Evolutionary conservation across 345 rosid genomes (phyloP), one percentile per base, ranked within the genome.

Genomic region (Syzygium aromaticum): DNA sequence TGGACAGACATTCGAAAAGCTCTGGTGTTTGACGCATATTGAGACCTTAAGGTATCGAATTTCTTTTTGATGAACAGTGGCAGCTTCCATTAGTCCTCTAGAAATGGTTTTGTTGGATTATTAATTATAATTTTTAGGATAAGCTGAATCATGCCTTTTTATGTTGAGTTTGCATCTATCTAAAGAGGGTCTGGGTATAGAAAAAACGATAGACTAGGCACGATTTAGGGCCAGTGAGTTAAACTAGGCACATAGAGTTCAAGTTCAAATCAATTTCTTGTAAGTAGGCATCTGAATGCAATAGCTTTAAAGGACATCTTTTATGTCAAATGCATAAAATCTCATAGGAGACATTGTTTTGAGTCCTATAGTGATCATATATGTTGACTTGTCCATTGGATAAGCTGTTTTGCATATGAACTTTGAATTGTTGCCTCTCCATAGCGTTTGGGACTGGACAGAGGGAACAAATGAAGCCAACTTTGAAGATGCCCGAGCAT

Each of bases 1-100:
- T 85, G 99, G 99, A 87, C 93, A 92, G 54, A 87, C 89, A 54
- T 92, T 86, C 86, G 88, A 91, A 54, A 96, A 94, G 90, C 94
- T 95, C 23, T 98, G 99, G 99, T 98, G 99, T 92, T 93, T 98
- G 91, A 95, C 99, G 28, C 95, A 95, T 78, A 94, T 98, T 27
- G 99, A 98, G 94, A 93, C 97, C 87, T 89, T 96, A 86, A 98
- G 99, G 99, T 96, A 91, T 53, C 2, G 8, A 73, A 30, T 49
- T 84, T 64, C 11, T 23, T 51, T 16, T 40, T 27, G 33, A 52
- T 52, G 33, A 87, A 25, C 22, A 1, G 5, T 86, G n/a, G 21
- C 17, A 33, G 25, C 78, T 63, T 56, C 22, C 51, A 27, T 84
- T 30, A 13, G 53, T 52, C 38, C 33, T 83, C 28, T 51, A 51